These are phyloP conservation scores for Geranium rotundifolium DNA, from an alignment of 345 rosid genomes.

Conservation along the genomic window DNA sequence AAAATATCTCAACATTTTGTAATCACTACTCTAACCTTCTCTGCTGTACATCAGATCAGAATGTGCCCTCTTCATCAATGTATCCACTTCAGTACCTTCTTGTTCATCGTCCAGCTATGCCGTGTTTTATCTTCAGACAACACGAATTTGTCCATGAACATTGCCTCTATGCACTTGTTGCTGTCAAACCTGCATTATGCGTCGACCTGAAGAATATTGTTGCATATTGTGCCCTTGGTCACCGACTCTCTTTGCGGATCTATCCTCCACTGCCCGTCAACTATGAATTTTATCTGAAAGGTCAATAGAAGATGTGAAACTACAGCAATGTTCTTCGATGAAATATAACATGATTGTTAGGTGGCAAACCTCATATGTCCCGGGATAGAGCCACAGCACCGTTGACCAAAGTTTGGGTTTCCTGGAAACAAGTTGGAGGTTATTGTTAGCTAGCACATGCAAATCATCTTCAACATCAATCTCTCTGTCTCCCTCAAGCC, in stretches of 20 bases:
- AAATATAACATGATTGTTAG: no score
- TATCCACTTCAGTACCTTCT: no score
- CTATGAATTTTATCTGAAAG: slow-evolving; percentile 58
- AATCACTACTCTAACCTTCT: no score
- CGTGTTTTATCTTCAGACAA: no score
- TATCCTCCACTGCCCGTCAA: slow-evolving; percentile 69
- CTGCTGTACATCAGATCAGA: no score
- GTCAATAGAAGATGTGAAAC: no score
- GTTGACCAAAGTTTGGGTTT: slow-evolving; percentile 58
- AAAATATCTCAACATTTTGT: no score
- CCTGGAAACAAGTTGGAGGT: slow-evolving; percentile 28
- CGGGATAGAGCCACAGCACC: slow-evolving; percentile 91
- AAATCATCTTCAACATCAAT: neutral
- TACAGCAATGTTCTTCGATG: neutral
- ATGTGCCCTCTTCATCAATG: no score
- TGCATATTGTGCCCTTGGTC: slow-evolving; percentile 41
- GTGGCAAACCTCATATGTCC: slow-evolving; percentile 54
- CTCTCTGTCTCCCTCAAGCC: neutral
- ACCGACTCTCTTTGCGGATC: slow-evolving; percentile 59
- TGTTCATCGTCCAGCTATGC: no score
- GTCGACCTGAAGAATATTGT: slow-evolving; percentile 64
- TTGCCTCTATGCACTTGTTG: no score
- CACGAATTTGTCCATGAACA: no score
- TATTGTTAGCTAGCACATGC: neutral
- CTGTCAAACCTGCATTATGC: slow-evolving; percentile 12